These are phyloP conservation scores for Claviceps maximensis DNA, from an alignment of 2,329 filamentous ascomycete genomes.

Conservation along the genomic window DNA sequence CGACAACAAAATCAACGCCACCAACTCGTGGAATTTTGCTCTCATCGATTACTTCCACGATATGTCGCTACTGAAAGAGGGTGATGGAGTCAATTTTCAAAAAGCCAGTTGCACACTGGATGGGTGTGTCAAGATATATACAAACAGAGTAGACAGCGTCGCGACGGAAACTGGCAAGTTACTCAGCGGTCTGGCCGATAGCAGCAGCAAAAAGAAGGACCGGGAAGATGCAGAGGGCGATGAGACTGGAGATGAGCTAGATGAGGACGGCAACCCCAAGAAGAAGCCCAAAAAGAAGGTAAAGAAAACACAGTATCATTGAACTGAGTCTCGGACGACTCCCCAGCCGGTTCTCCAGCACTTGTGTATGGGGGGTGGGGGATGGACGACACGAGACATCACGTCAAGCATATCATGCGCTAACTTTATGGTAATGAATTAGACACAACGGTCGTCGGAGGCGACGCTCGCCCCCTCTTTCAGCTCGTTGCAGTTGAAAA, in stretches of 20 bases:
- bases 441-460: conserved; percentile 69
- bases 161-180: conserved; percentile 94
- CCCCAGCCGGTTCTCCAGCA: neutral
- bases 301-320: conserved; percentile 11
- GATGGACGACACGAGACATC: neutral
- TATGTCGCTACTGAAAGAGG: conserved; percentile 93
- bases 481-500: conserved; percentile 80
- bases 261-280: conserved; percentile 44
- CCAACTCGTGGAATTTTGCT: conserved; percentile 99
- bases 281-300: conserved; percentile 68
- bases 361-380: too few species aligned
- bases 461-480: conserved; percentile 88
- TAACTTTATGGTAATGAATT: neutral
- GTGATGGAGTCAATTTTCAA: conserved; percentile 95
- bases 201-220: conserved; percentile 58
- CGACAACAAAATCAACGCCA: conserved; percentile 97
- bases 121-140: conserved; percentile 98
- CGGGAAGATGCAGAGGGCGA: conserved; percentile 56
- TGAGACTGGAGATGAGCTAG: conserved; percentile 48
- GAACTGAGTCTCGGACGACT: neutral
- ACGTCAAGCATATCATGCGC: neutral
- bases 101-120: conserved; percentile 96
- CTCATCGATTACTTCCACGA: conserved; percentile 99
- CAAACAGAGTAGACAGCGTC: conserved; percentile 93
- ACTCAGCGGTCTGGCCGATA: conserved; percentile 83